Percentiles rank a stretch among this genome's conserved stretches.
Conservation (phyloP, 192 early-diverging fungal genomes). For the Coemansia sp. region DNA sequence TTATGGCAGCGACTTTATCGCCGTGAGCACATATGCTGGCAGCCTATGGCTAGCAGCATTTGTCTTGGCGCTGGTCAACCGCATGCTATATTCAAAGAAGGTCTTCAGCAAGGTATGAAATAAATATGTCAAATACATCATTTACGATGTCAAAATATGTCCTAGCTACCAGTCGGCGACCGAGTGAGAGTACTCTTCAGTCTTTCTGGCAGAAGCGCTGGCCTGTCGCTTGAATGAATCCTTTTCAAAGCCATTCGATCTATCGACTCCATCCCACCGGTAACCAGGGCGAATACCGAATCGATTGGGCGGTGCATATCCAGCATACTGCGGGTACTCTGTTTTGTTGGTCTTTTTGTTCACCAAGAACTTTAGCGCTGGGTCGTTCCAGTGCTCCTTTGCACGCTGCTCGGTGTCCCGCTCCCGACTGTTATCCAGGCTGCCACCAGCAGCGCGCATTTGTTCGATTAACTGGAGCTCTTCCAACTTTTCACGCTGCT, state of each 20-base stretch:
- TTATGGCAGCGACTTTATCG: slow-evolving; percentile 19
- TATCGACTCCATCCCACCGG: slow-evolving; percentile 80
- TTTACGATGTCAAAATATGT: not conserved
- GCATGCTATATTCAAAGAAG: slow-evolving; percentile 24
- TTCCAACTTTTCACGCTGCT: slow-evolving; percentile 47
- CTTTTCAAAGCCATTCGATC: slow-evolving; percentile 76
- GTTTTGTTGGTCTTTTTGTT: slow-evolving; percentile 34
- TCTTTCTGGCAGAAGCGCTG: slow-evolving; percentile 12
- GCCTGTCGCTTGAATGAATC: slow-evolving; percentile 50
- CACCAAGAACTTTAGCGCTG: slow-evolving; percentile 60
- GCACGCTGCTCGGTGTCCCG: slow-evolving; percentile 59
- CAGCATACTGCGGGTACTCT: slow-evolving; percentile 52
- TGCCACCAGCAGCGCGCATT: slow-evolving; percentile 43
- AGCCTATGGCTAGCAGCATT: slow-evolving; percentile 38
- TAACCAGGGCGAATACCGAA: slow-evolving; percentile 75
- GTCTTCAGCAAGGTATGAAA: slow-evolving; percentile 8
- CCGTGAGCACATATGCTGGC: slow-evolving; percentile 40
- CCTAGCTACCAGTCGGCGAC: slow-evolving; percentile 41
- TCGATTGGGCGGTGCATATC: slow-evolving; percentile 66
- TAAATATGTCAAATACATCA: not conserved
- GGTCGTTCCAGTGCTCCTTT: slow-evolving; percentile 70
- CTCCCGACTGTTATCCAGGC: slow-evolving; percentile 50
- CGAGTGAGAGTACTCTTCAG: slow-evolving; percentile 34
- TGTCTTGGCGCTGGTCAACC: slow-evolving; percentile 23
- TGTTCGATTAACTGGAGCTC: slow-evolving; percentile 36